phyloP scores from a whole-genome alignment of 352 stramenopile species.

The Phytophthora podocarpi region DNA sequence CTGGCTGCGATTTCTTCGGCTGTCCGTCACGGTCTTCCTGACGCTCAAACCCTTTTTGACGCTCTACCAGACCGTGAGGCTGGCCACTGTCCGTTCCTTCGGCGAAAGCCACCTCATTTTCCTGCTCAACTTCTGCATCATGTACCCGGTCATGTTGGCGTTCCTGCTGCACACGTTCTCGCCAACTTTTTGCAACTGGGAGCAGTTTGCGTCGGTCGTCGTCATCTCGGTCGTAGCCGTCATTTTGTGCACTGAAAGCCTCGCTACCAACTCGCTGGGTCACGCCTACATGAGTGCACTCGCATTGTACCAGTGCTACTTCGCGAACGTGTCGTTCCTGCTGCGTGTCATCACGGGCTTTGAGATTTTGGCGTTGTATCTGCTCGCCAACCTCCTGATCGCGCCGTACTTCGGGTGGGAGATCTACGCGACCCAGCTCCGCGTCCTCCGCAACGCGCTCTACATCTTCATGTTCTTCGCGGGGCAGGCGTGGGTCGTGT shows the following conservation, averaged over 20 bases:
- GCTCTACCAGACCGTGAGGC: conserved; percentile 65
- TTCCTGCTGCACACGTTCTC: conserved; percentile 80
- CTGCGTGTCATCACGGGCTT: conserved; percentile 64
- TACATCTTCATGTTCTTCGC: conserved; percentile 88
- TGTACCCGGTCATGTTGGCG: conserved; percentile 64
- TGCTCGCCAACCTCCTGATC: conserved; percentile 66
- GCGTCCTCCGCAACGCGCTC: conserved; percentile 66
- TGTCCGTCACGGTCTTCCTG: conserved; percentile 71
- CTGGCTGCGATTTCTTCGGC: conserved; percentile 71
- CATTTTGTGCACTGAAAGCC: conserved; percentile 66
- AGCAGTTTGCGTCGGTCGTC: conserved; percentile 56
- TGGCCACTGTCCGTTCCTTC: conserved; percentile 56
- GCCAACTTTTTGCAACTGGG: conserved; percentile 57
- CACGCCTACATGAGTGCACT: conserved; percentile 84
- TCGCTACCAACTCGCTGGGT: conserved; percentile 69
- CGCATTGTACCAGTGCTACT: conserved; percentile 85
- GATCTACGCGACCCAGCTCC: conserved; percentile 51
- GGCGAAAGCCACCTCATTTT: conserved; percentile 70
- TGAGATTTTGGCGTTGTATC: conserved; percentile 64
- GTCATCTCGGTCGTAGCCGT: conserved; percentile 66
- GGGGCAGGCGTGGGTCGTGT: conserved; percentile 82
- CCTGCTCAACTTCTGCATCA: conserved; percentile 77
- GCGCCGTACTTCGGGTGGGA: conserved; percentile 49
- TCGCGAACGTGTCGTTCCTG: conserved; percentile 79
- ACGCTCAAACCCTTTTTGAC: conserved; percentile 80